Conservation (phyloP, 257 asterid species). For the Leptodermis oblonga region DNA sequence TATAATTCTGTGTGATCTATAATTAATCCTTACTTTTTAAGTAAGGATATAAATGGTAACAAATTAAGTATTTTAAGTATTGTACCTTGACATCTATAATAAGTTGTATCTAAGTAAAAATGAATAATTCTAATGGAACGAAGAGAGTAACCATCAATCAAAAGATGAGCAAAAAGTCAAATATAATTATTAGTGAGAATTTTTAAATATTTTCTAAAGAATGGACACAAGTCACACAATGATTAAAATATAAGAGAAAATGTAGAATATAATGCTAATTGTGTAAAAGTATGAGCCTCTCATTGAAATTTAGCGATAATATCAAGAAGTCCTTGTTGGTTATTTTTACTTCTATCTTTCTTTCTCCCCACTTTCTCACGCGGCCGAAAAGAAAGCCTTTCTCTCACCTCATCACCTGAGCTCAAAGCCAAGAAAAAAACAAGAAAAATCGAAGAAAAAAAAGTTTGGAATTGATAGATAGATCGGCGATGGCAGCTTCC, state of each 20-base stretch:
- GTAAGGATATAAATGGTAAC: too few species aligned
- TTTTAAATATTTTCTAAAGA: too few species aligned
- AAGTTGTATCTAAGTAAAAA: too few species aligned
- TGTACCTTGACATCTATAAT: too few species aligned
- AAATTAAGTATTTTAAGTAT: too few species aligned
- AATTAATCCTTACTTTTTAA: too few species aligned
- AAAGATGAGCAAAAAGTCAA: too few species aligned
- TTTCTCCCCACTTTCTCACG: neutral
- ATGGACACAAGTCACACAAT: too few species aligned
- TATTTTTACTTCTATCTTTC: constrained; percentile 7
- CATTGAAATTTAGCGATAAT: constrained; percentile 1
- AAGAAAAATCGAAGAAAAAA: neutral
- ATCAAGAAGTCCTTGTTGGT: constrained; percentile 5
- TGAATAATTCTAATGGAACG: too few species aligned
- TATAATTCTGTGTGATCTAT: too few species aligned
- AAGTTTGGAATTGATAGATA: constrained; percentile 14
- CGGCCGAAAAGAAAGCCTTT: constrained; percentile 12
- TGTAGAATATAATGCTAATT: neutral
- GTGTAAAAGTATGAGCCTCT: constrained; percentile 1
- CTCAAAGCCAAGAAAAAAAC: neutral
- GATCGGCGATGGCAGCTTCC: constrained; percentile 35
- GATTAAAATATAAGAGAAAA: neutral
- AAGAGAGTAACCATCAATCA: too few species aligned
- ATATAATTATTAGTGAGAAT: too few species aligned
- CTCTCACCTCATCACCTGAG: constrained; percentile 14